Evolutionary conservation across 345 rosid species (phyloP).

Genomic region (Kandelia obovata): DNA sequence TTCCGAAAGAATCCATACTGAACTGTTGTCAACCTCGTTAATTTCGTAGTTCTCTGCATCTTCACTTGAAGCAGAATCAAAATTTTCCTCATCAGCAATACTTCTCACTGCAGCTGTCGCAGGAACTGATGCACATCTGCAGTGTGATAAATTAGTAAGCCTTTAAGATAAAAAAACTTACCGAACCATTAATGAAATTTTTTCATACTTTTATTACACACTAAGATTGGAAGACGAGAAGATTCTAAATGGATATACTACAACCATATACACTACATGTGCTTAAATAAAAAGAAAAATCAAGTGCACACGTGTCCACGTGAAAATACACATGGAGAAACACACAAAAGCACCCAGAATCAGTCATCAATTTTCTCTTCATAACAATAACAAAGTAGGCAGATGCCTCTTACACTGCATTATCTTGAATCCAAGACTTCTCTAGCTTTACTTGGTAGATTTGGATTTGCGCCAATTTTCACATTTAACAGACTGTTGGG

Average conservation of each 20-base stretch:
- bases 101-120: conserved; percentile 56
- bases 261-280: no score
- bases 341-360: no score
- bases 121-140: conserved; percentile 57
- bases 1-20: conserved; percentile 43
- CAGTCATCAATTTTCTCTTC: neutral
- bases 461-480: neutral
- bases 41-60: conserved; percentile 46
- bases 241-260: no score
- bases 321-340: no score
- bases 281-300: no score
- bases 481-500: neutral
- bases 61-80: conserved; percentile 82
- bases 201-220: neutral
- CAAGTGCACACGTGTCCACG: no score
- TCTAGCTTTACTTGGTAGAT: neutral
- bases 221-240: no score
- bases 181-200: neutral
- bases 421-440: neutral
- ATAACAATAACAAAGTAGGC: neutral
- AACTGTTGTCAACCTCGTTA: conserved; percentile 51
- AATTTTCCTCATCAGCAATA: conserved; percentile 53
- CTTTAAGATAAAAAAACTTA: neutral
- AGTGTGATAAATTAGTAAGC: conserved; percentile 8
- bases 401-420: neutral